Evolutionary conservation across 2,329 filamentous ascomycete genomes (phyloP), one percentile per base, ranked within the genome.

Genomic region (Penicillium corylophilum): DNA sequence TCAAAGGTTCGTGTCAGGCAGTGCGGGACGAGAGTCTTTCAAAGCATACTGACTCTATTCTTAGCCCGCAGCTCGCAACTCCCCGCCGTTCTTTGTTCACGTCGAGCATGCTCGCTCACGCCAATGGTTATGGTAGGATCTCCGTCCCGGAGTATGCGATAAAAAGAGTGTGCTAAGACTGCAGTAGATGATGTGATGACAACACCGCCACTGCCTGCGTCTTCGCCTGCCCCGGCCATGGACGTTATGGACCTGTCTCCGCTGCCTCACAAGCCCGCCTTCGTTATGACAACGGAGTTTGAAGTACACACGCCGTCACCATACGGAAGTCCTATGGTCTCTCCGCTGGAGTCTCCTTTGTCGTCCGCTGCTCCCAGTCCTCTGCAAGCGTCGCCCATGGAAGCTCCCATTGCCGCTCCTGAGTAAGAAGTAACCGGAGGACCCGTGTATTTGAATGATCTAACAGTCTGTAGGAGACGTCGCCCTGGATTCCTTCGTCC

Each of bases 201-300:
- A 31, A 96, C 92, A 33, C 91, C 94, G 53, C 89, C 90, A 39
- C 79, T 95, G 46, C 86, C 85, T 20, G 88, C 90, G 1, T 96
- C 92, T 6, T 95, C 93, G 40, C 91, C 92, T 6, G 84, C 83
- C 49, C 81, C 82, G 31, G 73, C 79, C 48, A 81, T 83, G 54
- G 91, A 96, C 70, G 79, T 84, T 50, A 96, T 97, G 90, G 92
- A 97, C 67, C 86, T 96, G 71, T 96, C 93, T 40, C 93, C 94
- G 35, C 76, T 97, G 36, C 92, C 91, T 54, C 90, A 96, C 77
- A 96, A 96, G 77, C 78, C 82, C 26, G 81, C 88, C 12, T 91
- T 84, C 65, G 79, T 73, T 71, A 76, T 79, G 57, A 67, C 77
- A 42, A 71, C 79, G 26, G 80, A 87, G 60, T 78, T 89, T 56